These are phyloP conservation scores for Geranomyces variabilis DNA, from an alignment of 192 early-diverging fungal species.

Conservation along the genomic window DNA sequence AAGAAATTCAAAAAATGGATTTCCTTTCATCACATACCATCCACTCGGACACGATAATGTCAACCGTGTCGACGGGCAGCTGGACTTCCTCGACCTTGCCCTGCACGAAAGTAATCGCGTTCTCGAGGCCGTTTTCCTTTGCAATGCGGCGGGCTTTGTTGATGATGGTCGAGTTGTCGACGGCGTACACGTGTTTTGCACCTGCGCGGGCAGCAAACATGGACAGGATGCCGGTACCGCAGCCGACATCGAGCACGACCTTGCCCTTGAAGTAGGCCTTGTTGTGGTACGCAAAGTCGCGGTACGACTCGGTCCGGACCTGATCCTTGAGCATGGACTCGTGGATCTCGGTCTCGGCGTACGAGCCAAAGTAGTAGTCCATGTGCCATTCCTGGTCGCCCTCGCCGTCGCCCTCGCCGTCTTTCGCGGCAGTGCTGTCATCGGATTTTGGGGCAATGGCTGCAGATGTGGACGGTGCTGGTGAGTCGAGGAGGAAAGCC, in stretches of 20 bases:
- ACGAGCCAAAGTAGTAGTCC: constrained; percentile 67
- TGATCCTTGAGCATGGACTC: constrained; percentile 87
- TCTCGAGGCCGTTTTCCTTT: constrained; percentile 70
- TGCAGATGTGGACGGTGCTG: not conserved
- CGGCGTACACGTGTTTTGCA: constrained; percentile 72
- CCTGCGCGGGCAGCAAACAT: constrained; percentile 91
- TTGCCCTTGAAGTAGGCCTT: constrained; percentile 84
- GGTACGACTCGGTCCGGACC: constrained; percentile 79
- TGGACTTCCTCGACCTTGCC: constrained; percentile 81
- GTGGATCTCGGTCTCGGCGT: constrained; percentile 66
- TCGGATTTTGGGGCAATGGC: not conserved
- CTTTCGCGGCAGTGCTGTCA: not conserved
- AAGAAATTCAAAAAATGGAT: not conserved
- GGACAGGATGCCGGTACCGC: constrained; percentile 88
- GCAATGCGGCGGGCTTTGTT: constrained; percentile 78
- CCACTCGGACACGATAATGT: constrained; percentile 90
- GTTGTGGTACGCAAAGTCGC: constrained; percentile 83
- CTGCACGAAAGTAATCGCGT: constrained; percentile 60
- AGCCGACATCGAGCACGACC: constrained; percentile 85
- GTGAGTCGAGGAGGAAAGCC: constrained; percentile 46
- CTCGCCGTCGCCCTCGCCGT: not conserved
- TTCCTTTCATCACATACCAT: constrained; percentile 53
- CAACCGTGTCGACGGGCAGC: constrained; percentile 76
- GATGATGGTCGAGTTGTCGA: constrained; percentile 87
- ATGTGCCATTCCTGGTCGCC: constrained; percentile 41